Evolutionary conservation across 164 flowering plant genomes (phyloP), one percentile per base, ranked within the genome.

Genomic region (Malania oleifera): DNA sequence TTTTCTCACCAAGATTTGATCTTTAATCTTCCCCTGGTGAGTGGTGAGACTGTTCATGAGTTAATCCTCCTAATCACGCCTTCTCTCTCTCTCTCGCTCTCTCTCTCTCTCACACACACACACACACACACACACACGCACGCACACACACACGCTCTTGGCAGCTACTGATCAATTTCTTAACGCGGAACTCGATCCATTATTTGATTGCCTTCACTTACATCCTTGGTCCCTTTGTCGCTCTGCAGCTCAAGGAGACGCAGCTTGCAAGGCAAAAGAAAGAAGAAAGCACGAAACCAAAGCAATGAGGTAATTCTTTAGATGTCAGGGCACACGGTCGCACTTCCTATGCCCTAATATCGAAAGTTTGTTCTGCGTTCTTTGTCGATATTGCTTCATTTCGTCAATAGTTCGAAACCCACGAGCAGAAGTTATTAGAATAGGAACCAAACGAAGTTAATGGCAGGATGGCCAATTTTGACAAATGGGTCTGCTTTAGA

Each of bases 401-500:
- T 28, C 54, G 27, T 27, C 9, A 27, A 28, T 51, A 13, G n/a
- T 11, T 12, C 19, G 9, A 55, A 39, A 24, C 18, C 31, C 22
- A 24, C 15, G 15, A 39, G 24, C 7, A 7, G 8, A n/a, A n/a
- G 1, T 13, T 48, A 14, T 20, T 20, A 46, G 37, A 43, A 34
- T 7, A 2, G 8, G 40, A n/a, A 1, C 22, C 6, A n/a, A 22
- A 58, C 51, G 19, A 59, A 29, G 54, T 73, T 67, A 28, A 82
- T 80, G 85, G 85, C 76, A 49, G 77, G 78, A 63, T 79, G 86
- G 78, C 71, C 79, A 13, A 48, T 45, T 39, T 38, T 67, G 54
- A 39, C 63, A 47, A 64, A 71, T 69, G 77, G 65, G 59, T 67
- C 57, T 47, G 65, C 22, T 45, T 48, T 59, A 23, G 59, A 65